phyloP scores from a whole-genome alignment of 176 grass and related monocot species.

The Oryza coarctata region DNA sequence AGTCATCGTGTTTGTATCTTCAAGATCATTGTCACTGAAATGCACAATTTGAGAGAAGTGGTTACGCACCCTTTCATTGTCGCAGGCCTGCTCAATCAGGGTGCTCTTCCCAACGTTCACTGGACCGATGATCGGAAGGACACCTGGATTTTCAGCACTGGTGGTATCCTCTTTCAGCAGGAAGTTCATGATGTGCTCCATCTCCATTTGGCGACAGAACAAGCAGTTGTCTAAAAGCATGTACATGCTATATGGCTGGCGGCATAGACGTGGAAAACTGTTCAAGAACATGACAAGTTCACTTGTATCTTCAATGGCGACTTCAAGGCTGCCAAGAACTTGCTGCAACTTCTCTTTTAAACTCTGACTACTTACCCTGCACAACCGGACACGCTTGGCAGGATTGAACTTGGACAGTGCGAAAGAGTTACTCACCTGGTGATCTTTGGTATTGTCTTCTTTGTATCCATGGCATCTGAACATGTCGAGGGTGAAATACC shows the following conservation, averaged over 20 bases:
- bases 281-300: neutral
- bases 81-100: neutral
- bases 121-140: neutral
- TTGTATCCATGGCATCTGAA: neutral
- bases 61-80: neutral
- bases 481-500: neutral
- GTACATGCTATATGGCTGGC: neutral
- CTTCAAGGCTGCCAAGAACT: neutral
- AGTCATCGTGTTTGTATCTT: neutral
- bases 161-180: neutral
- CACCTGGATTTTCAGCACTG: neutral
- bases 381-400: neutral
- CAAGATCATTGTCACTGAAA: neutral
- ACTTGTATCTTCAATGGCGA: no score
- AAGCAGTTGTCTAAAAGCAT: neutral
- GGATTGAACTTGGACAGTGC: neutral
- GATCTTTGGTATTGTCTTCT: neutral
- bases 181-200: neutral
- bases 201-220: neutral
- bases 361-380: neutral
- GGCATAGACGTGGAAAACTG: neutral
- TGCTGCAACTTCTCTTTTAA: neutral
- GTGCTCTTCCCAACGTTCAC: conserved; percentile 19
- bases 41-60: conserved; percentile 1
- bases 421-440: neutral